These are phyloP conservation scores for Globisporangium takayamanum DNA, from an alignment of 352 stramenopile species.

Conservation along the genomic window DNA sequence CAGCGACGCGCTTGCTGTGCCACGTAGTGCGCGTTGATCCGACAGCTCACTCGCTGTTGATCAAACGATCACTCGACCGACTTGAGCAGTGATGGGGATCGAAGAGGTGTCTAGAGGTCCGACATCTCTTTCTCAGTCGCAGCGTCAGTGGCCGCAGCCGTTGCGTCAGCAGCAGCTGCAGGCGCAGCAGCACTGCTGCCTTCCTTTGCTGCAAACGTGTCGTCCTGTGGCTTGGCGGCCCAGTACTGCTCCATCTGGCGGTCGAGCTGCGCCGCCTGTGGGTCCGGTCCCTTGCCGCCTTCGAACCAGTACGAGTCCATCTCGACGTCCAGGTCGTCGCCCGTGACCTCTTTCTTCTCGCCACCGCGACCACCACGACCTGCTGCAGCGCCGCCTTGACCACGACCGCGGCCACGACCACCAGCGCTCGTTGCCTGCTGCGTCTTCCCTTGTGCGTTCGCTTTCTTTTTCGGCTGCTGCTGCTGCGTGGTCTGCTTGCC, in stretches of 20 bases:
- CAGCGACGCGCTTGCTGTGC: too few species aligned
- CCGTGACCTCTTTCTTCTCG: conserved; percentile 44
- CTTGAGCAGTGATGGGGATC: neutral
- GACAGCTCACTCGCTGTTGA: too few species aligned
- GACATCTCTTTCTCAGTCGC: conserved; percentile 3
- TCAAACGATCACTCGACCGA: neutral
- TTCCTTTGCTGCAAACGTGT: conserved; percentile 8
- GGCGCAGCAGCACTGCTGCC: neutral
- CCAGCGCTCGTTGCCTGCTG: neutral
- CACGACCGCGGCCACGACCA: conserved; percentile 17
- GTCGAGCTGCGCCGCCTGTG: conserved; percentile 70
- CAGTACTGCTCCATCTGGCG: conserved; percentile 89
- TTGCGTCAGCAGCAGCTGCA: neutral
- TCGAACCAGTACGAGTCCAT: conserved; percentile 88
- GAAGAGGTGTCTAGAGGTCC: conserved; percentile 1
- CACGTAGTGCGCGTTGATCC: too few species aligned
- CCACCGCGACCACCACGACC: conserved; percentile 24
- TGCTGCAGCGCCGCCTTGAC: conserved; percentile 15
- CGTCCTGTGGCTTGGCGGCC: conserved; percentile 63
- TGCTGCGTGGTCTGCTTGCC: conserved; percentile 22
- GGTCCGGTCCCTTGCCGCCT: conserved; percentile 84
- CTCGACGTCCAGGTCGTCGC: conserved; percentile 80
- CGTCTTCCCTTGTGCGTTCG: conserved; percentile 6
- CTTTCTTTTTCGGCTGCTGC: conserved; percentile 18
- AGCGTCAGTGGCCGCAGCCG: neutral